Evolutionary conservation across 2,329 filamentous ascomycete genomes (phyloP).

Genomic region (Pseudogymnoascus sp.): DNA sequence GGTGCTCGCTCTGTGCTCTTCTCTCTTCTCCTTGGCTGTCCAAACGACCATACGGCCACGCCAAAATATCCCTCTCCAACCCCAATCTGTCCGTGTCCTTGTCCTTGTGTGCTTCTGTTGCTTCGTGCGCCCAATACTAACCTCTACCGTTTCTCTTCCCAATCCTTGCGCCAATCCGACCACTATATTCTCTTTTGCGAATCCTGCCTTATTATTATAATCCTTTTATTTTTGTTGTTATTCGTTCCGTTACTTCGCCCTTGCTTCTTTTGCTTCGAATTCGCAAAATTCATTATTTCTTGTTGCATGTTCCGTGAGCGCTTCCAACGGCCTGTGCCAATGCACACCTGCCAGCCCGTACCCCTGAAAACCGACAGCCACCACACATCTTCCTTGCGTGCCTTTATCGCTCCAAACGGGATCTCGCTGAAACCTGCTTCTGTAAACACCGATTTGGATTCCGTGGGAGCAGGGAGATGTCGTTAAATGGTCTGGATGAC

Average conservation of each 20-base stretch:
- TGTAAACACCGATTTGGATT: conserved; percentile 14
- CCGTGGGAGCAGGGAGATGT: conserved; percentile 50
- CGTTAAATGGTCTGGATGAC: conserved; percentile 88
- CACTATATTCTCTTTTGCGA: conserved; percentile 5
- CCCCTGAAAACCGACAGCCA: conserved; percentile 8
- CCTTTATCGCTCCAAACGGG: background rate
- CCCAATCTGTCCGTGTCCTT: background rate
- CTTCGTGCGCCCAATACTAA: background rate
- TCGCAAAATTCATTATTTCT: background rate
- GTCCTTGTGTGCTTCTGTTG: background rate
- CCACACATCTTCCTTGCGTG: conserved; percentile 2
- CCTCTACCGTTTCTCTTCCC: background rate
- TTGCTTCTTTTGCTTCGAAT: background rate
- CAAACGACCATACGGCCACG: background rate
- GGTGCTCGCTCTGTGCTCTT: conserved; percentile 5
- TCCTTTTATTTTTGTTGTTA: background rate
- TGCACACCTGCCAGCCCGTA: conserved; percentile 7
- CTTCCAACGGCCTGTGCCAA: conserved; percentile 5
- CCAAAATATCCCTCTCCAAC: conserved; percentile 5
- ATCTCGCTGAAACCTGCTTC: conserved; percentile 7
- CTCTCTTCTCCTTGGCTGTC: conserved; percentile 1
- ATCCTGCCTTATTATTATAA: background rate
- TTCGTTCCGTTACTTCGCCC: background rate
- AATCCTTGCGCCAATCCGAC: conserved; percentile 5
- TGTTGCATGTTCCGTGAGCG: conserved; percentile 5